Conservation (phyloP, 2,329 filamentous ascomycete species). For the Pezicula carpinea region DNA sequence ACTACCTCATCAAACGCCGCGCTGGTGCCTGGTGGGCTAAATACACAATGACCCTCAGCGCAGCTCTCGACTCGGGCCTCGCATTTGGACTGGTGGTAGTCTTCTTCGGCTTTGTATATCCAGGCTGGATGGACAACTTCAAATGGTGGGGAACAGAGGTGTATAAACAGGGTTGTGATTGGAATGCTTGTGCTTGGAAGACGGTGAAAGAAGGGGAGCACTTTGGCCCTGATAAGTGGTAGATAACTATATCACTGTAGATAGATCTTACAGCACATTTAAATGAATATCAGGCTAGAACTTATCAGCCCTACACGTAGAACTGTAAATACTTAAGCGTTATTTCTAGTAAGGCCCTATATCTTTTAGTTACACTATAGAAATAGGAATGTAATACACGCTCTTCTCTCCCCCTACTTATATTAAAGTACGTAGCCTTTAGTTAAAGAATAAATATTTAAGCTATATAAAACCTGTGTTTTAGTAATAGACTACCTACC, state of each 20-base stretch:
- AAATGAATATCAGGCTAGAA: too few relatives aligned
- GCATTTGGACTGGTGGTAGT: slow-evolving; percentile 79
- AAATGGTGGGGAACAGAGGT: slow-evolving; percentile 88
- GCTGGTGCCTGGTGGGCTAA: slow-evolving; percentile 81
- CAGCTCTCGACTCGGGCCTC: slow-evolving; percentile 76
- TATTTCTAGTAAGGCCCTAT: too few relatives aligned
- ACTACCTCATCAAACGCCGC: slow-evolving; percentile 66
- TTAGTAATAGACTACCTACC: too few relatives aligned
- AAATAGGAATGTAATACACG: too few relatives aligned
- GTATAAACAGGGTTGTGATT: slow-evolving; percentile 80
- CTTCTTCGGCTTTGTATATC: slow-evolving; percentile 84
- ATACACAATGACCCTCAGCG: slow-evolving; percentile 85
- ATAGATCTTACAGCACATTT: too few relatives aligned
- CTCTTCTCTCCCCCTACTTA: too few relatives aligned
- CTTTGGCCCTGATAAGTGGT: slow-evolving; percentile 62
- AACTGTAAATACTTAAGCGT: too few relatives aligned
- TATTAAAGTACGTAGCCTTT: too few relatives aligned
- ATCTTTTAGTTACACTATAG: too few relatives aligned
- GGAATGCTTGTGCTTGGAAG: slow-evolving; percentile 72
- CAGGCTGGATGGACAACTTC: slow-evolving; percentile 67
- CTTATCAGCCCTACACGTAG: too few relatives aligned
- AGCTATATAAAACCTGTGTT: too few relatives aligned
- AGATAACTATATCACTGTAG: background rate
- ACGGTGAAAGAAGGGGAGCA: slow-evolving; percentile 56
- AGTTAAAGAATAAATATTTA: too few relatives aligned